phyloP scores from a whole-genome alignment of 768 basidiomycete genomes.

The Boletus rubroflammeus region DNA sequence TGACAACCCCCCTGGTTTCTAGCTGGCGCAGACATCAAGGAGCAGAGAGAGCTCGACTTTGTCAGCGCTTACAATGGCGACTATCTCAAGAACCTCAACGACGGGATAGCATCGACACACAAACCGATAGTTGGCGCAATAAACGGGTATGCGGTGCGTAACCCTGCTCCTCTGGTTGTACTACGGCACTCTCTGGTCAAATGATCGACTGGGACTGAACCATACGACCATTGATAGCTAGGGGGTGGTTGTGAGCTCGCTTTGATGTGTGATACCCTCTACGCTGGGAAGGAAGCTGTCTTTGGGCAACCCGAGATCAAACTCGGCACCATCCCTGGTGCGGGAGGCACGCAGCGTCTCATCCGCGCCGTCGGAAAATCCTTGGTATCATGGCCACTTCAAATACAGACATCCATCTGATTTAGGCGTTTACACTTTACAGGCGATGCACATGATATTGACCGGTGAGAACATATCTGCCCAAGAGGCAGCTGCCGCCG shows the following conservation, averaged over 20 bases:
- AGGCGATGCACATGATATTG: slow-evolving; percentile 57
- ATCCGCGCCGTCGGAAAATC: slow-evolving; percentile 85
- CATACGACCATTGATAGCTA: slow-evolving; percentile 51
- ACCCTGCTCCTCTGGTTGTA: not conserved
- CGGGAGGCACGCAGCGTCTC: slow-evolving; percentile 90
- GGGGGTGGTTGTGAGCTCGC: slow-evolving; percentile 97
- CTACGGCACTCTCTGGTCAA: not conserved
- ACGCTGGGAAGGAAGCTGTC: slow-evolving; percentile 80
- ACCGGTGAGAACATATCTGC: slow-evolving; percentile 48
- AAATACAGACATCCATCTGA: not conserved
- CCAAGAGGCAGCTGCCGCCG: slow-evolving; percentile 43
- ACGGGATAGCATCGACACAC: slow-evolving; percentile 48
- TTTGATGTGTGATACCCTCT: slow-evolving; percentile 92
- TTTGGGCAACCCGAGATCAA: slow-evolving; percentile 98
- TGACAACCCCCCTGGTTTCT: not conserved
- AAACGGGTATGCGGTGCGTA: slow-evolving; percentile 76
- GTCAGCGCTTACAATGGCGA: slow-evolving; percentile 42
- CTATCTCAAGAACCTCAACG: slow-evolving; percentile 44
- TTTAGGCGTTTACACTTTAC: slow-evolving; percentile 8
- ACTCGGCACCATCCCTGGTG: slow-evolving; percentile 90
- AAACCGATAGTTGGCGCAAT: slow-evolving; percentile 95
- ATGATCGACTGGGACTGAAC: not conserved
- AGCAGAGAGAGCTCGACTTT: slow-evolving; percentile 86
- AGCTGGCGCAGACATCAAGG: slow-evolving; percentile 97
- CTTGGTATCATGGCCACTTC: slow-evolving; percentile 14